Base-by-base conservation (phyloP, 2,329 filamentous ascomycete genomes). In the Trichoderma sp. region DNA sequence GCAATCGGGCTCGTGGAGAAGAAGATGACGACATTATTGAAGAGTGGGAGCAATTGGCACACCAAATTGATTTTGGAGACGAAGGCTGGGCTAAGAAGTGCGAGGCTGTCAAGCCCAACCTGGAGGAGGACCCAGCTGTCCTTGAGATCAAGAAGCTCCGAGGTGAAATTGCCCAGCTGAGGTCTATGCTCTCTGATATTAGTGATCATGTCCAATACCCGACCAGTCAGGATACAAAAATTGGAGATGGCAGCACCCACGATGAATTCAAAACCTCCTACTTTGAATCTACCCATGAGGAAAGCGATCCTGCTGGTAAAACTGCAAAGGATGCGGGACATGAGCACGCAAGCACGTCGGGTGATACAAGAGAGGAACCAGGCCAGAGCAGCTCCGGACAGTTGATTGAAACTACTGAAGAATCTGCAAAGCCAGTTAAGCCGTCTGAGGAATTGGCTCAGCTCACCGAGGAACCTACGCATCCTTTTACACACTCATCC, bases 1-100 rank as follows among this genome's bases (percentile, higher is more conserved):
- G 83, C 67, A 98, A 98, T 77, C 86, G 96, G 1, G 86, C 86
- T 18, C 83, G 91, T 18, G 93, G 94, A 49, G 94, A 97, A 73
- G 91, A 91, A 3, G 96, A 99, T 73, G 96, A 99, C 73, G 94
- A 97, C 73, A 89, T 89, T 0, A 81, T 91, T 10, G 91, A 98
- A 76, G 95, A 97, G 77, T 99, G 96, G 96, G 96, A 99, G 81
- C 91, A 97, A 78, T 83, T 95, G 76, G 80, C 84, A 10, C 83
- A 83, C 7, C 86, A 91, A 64, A 77, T 95, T 24, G 91, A 97
- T 76, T 92, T 96, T 75, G 92, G 97, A 75, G 84, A 87, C 0
- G 92, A 95, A 70, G 93, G 91, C 0, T 99, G 96, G 96, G 83
- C 86, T 43, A 93, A 96, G 83, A 90, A 86, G 68, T 94, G 97